A percentile compares a stretch with the other conserved stretches of the same genome.
These are phyloP conservation scores for Vitis amurensis DNA, from an alignment of 164 flowering plant species.

Conservation along the genomic window DNA sequence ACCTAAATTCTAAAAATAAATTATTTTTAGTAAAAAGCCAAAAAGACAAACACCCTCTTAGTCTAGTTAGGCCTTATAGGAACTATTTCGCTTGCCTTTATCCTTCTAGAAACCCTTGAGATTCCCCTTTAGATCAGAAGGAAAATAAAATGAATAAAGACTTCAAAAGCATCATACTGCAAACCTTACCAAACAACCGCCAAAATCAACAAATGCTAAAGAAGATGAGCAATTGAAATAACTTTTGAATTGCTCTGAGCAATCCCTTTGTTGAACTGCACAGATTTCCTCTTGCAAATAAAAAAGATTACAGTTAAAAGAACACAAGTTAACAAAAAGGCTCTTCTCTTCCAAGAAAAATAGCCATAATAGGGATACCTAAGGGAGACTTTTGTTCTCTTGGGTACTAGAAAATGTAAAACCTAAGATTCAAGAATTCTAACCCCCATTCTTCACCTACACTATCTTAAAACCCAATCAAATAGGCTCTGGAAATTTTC, in stretches of 20 bases:
- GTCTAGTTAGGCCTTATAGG: slow-evolving; percentile 31
- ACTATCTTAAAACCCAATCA: too few relatives aligned
- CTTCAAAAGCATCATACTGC: background rate
- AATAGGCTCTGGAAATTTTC: too few relatives aligned
- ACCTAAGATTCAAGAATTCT: too few relatives aligned
- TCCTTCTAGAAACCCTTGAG: slow-evolving; percentile 25
- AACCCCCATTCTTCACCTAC: too few relatives aligned
- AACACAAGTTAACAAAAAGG: background rate
- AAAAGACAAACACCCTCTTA: background rate
- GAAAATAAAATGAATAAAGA: background rate
- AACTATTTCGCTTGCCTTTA: slow-evolving; percentile 25
- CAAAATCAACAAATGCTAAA: background rate
- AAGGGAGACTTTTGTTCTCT: too few relatives aligned
- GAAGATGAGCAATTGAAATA: background rate
- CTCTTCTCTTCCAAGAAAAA: background rate
- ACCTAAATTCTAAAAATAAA: too few relatives aligned
- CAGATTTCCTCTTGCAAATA: slow-evolving; percentile 14
- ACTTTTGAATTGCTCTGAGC: slow-evolving; percentile 25
- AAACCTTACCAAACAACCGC: background rate
- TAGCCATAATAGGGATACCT: too few relatives aligned
- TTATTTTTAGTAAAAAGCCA: too few relatives aligned
- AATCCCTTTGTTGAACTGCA: slow-evolving; percentile 6
- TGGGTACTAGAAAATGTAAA: too few relatives aligned
- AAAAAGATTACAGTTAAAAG: background rate
- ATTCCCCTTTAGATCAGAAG: slow-evolving; percentile 27